These are phyloP conservation scores for Bipolaris cookei DNA, from an alignment of 2,329 filamentous ascomycete genomes.

Conservation along the genomic window DNA sequence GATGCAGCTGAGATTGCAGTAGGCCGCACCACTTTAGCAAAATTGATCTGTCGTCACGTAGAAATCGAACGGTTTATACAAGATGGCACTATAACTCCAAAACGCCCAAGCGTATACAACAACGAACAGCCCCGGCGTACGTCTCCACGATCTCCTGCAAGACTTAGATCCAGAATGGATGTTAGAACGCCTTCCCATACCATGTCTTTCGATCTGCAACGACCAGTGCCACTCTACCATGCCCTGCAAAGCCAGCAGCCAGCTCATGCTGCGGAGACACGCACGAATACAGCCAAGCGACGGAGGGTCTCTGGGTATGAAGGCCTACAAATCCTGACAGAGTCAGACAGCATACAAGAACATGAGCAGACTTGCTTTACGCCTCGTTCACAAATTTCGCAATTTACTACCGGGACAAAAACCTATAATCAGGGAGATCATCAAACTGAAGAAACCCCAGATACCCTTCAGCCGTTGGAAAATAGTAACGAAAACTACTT, in stretches of 20 bases:
- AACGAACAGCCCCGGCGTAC: slow-evolving; percentile 1
- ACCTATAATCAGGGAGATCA: neutral
- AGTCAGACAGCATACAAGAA: no score
- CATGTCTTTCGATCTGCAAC: neutral
- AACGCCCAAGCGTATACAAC: neutral
- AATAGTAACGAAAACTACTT: neutral
- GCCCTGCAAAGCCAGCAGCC: neutral
- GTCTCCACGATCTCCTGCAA: neutral
- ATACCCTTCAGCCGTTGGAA: slow-evolving; percentile 30
- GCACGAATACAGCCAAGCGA: neutral
- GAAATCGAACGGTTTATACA: neutral
- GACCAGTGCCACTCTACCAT: neutral
- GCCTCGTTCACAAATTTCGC: neutral
- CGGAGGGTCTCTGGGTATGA: neutral
- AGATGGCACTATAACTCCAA: neutral
- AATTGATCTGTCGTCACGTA: neutral
- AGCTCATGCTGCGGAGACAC: neutral
- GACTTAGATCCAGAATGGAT: neutral
- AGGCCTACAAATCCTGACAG: neutral
- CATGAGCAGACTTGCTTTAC: no score
- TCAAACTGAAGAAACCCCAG: neutral
- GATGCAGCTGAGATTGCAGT: neutral
- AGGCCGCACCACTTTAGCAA: neutral
- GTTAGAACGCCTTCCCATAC: neutral
- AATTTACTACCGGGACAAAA: neutral